Evolutionary conservation across 768 basidiomycete genomes (phyloP).

Genomic region (Amylocystis lapponica): DNA sequence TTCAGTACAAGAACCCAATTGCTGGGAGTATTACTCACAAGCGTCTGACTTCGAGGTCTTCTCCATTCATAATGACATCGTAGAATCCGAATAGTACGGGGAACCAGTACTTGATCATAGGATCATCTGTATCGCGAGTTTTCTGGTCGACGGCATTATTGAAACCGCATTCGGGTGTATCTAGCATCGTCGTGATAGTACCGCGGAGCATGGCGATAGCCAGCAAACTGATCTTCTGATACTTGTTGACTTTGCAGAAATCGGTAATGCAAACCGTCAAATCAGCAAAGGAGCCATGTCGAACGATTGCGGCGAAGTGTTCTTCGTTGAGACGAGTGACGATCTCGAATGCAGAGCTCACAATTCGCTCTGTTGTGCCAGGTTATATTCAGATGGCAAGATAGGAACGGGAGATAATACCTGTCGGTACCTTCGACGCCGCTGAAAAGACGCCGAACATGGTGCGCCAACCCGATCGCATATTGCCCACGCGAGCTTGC

Average conservation of each 20-base stretch:
- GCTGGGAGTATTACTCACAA: constrained; percentile 66
- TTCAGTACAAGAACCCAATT: too few species aligned
- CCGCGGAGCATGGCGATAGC: constrained; percentile 96
- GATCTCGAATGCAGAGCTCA: constrained; percentile 91
- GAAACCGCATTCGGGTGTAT: constrained; percentile 63
- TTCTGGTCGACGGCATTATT: constrained; percentile 22
- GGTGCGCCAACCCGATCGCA: constrained; percentile 97
- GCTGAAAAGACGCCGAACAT: constrained; percentile 99
- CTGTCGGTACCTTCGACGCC: constrained; percentile 87
- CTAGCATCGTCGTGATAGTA: constrained; percentile 87
- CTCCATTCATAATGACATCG: constrained; percentile 99
- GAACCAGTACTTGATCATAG: constrained; percentile 96
- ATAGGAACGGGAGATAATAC: constrained; percentile 28
- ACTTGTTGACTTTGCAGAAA: constrained; percentile 99
- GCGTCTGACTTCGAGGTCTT: constrained; percentile 94
- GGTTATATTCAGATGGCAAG: not conserved
- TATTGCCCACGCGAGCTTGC: constrained; percentile 87
- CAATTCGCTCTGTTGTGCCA: constrained; percentile 67
- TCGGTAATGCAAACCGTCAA: constrained; percentile 96
- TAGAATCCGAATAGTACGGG: constrained; percentile 97
- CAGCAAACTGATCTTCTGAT: constrained; percentile 94
- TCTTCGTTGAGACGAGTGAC: constrained; percentile 88
- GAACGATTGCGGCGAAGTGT: constrained; percentile 87
- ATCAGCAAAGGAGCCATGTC: constrained; percentile 92
- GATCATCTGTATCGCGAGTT: constrained; percentile 54